phyloP scores from a whole-genome alignment of 768 basidiomycete genomes.

The Tricholoma hemisulphureum region DNA sequence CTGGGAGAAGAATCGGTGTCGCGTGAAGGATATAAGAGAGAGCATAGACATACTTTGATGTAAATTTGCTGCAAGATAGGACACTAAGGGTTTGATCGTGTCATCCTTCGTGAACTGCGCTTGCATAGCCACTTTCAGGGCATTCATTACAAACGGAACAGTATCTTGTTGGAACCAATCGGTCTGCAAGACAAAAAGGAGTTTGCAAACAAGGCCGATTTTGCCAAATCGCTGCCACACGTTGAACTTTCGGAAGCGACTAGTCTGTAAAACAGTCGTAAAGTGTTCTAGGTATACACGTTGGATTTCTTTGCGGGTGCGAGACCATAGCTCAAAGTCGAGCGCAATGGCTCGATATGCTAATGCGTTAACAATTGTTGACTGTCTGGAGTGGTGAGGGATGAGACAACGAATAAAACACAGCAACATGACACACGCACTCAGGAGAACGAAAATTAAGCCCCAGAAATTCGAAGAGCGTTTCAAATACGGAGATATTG shows the following conservation, averaged over 20 bases:
- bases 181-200: constrained; percentile 81
- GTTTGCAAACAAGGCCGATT: constrained; percentile 64
- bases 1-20: constrained; percentile 19
- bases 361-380: constrained; percentile 77
- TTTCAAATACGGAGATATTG: constrained; percentile 79
- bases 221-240: constrained; percentile 69
- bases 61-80: constrained; percentile 81
- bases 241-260: constrained; percentile 78
- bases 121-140: constrained; percentile 59
- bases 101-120: constrained; percentile 71
- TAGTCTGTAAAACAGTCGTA: constrained; percentile 64
- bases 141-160: constrained; percentile 50
- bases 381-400: constrained; percentile 46
- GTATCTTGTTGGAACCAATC: constrained; percentile 67
- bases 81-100: constrained; percentile 80
- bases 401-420: constrained; percentile 4
- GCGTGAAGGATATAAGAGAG: background rate
- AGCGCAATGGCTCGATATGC: constrained; percentile 84
- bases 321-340: constrained; percentile 89
- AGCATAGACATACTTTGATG: constrained; percentile 51
- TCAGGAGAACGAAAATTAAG: constrained; percentile 79
- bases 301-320: constrained; percentile 69
- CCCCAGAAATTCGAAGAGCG: constrained; percentile 82
- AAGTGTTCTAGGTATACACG: constrained; percentile 81
- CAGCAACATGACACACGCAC: constrained; percentile 39